Evolutionary conservation across 1,284 basidiomycete genomes (phyloP), one percentile per base, ranked within the genome.

Genomic region (Sporisorium reilianum): DNA sequence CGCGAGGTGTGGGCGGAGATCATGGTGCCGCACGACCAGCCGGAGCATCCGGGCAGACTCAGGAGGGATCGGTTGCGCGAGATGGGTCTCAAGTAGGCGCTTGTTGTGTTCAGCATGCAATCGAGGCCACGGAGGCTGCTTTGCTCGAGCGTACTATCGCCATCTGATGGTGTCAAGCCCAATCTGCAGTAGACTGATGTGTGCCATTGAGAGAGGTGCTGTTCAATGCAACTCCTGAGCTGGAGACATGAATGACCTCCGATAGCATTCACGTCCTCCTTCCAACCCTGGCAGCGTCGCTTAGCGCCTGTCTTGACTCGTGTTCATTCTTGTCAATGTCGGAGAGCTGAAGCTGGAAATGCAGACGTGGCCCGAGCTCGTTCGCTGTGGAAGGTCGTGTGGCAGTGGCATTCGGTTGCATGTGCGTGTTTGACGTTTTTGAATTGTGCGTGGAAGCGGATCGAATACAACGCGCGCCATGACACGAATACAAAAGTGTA

Each of bases 1-100:
- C 65, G 70, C 18, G 30, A 65, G 16, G 64, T 80, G n/a, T 83
- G 82, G 82, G 57, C 52, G 11, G 70, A 76, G 18, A 64, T 83
- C 62, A 76, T 81, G 51, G 56, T 80, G 18, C 76, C 76, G 7
- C 64, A 67, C 23, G 56, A 64, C 20, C 52, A 64, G 32, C 46
- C 53, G 3, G 69, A 78, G 23, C 76, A 78, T 53, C 72, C 76
- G 2, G 76, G 76, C 9, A 50, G 76, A 12, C 52, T 67, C 28
- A 55, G 42, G 34, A 38, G 62, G 49, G 63, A 75, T 36, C 51
- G 38, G 5, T 20, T 70, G 23, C 58, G 44, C 26, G 63, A 57
- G 14, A 50, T 70, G 59, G 72, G 66, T 26, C 60, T 75, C 58
- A 73, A 73, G 54, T 73, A 53, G 38, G 14, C n/a, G 20, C 9